Evolutionary conservation across 116 monocot species (phyloP).

Genomic region (Zostera marina): DNA sequence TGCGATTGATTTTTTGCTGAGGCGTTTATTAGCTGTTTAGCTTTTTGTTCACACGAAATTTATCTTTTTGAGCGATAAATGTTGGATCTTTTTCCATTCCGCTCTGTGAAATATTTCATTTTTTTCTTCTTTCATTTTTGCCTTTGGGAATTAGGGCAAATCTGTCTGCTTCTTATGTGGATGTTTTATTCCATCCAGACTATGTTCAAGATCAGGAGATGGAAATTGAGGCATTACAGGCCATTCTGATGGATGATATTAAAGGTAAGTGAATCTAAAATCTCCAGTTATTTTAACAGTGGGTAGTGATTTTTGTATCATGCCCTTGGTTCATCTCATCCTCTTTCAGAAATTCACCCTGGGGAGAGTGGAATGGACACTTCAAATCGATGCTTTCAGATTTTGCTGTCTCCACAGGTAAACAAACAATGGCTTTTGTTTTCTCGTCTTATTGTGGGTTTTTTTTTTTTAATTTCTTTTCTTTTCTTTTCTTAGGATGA

Average conservation of each 20-base stretch:
- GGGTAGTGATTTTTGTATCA: too few species aligned
- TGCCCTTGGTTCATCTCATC: too few species aligned
- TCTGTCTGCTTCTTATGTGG: neutral
- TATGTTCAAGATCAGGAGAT: conserved; percentile 88
- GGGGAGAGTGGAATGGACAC: conserved; percentile 61
- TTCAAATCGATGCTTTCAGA: conserved; percentile 61
- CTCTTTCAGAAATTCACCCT: conserved; percentile 48
- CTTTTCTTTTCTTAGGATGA: conserved; percentile 42
- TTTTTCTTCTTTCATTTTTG: too few species aligned
- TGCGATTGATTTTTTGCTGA: too few species aligned
- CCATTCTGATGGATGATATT: conserved; percentile 93
- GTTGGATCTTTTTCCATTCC: too few species aligned
- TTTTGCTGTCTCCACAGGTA: conserved; percentile 62
- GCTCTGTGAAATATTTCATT: too few species aligned
- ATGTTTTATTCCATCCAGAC: conserved; percentile 29
- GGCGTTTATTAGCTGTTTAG: too few species aligned
- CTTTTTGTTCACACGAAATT: too few species aligned
- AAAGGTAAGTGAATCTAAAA: conserved; percentile 31
- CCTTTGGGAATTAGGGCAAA: neutral
- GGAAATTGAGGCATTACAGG: conserved; percentile 91
- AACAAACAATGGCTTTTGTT: conserved; percentile 2
- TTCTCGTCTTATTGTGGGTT: neutral
- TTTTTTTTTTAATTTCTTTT: neutral
- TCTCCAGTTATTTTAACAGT: neutral
- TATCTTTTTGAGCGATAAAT: too few species aligned